These are phyloP conservation scores for Dipteronia sinensis DNA, from an alignment of 345 rosid genomes.

Conservation along the genomic window DNA sequence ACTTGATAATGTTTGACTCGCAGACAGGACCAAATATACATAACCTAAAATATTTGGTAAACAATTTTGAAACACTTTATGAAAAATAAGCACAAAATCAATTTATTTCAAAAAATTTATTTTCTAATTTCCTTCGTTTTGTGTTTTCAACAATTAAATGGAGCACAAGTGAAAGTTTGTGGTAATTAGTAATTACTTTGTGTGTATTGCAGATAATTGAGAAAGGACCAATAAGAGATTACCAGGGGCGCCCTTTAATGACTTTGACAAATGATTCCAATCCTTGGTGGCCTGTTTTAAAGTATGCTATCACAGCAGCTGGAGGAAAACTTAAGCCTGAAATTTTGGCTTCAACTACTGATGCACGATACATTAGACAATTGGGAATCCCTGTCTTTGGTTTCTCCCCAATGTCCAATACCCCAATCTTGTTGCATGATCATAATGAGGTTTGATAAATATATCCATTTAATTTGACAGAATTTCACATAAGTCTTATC, in stretches of 20 bases:
- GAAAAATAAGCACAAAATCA: not conserved
- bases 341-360: conserved; percentile 87
- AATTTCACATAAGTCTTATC: no score
- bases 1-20: not conserved
- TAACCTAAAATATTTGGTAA: not conserved
- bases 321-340: conserved; percentile 91
- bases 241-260: conserved; percentile 58
- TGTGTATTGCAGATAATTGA: conserved; percentile 45
- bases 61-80: not conserved
- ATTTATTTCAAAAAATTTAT: not conserved
- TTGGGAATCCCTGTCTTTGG: conserved; percentile 78
- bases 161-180: not conserved
- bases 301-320: conserved; percentile 61
- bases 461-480: conserved; percentile 8
- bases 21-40: not conserved
- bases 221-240: conserved; percentile 65
- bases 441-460: conserved; percentile 76
- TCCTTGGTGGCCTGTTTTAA: conserved; percentile 91
- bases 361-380: conserved; percentile 64
- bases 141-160: not conserved
- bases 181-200: conserved; percentile 11
- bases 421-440: conserved; percentile 83
- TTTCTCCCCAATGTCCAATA: conserved; percentile 86
- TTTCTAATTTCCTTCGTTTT: not conserved
- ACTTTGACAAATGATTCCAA: conserved; percentile 73